A percentile compares a stretch with the other conserved stretches of the same genome.
phyloP scores from a whole-genome alignment of 805 yeast genomes.

The Kazachstania martiniae region DNA sequence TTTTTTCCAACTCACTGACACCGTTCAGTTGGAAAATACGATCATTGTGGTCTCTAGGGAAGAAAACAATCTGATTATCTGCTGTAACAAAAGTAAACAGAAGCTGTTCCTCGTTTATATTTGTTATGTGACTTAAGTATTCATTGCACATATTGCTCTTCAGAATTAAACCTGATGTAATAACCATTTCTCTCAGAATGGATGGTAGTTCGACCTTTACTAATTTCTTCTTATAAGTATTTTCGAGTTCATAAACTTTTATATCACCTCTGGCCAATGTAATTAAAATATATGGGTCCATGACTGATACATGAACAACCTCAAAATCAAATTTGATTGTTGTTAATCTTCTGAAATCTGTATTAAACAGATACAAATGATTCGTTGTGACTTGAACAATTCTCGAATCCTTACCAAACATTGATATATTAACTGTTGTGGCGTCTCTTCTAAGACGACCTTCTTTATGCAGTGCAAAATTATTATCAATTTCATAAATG shows the following conservation, averaged over 20 bases:
- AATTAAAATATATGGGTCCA: slow-evolving; percentile 52
- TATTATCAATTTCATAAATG: slow-evolving; percentile 50
- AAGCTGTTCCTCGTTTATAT: slow-evolving; percentile 23
- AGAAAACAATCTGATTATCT: slow-evolving; percentile 60
- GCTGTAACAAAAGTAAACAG: slow-evolving; percentile 62
- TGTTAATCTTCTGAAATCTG: slow-evolving; percentile 43
- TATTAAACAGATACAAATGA: slow-evolving; percentile 51
- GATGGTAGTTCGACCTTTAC: slow-evolving; percentile 30
- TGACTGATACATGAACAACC: slow-evolving; percentile 50
- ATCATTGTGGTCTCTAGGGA: slow-evolving; percentile 40
- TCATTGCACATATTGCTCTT: slow-evolving; percentile 38
- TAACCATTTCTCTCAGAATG: slow-evolving; percentile 36
- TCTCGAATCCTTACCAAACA: slow-evolving; percentile 41
- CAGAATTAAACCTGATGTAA: slow-evolving; percentile 60
- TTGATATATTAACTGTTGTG: slow-evolving; percentile 56
- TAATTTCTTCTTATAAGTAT: slow-evolving; percentile 27
- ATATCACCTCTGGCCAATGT: slow-evolving; percentile 65
- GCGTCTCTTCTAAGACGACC: slow-evolving; percentile 54
- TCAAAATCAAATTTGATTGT: slow-evolving; percentile 47
- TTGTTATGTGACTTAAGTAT: slow-evolving; percentile 21
- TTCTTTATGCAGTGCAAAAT: slow-evolving; percentile 49
- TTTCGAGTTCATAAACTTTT: slow-evolving; percentile 39
- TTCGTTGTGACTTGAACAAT: slow-evolving; percentile 68
- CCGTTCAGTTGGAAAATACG: slow-evolving; percentile 30
- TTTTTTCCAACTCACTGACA: slow-evolving; percentile 29